These are phyloP conservation scores for Metschnikowia orientalis DNA, from an alignment of 805 yeast species.

Conservation along the genomic window DNA sequence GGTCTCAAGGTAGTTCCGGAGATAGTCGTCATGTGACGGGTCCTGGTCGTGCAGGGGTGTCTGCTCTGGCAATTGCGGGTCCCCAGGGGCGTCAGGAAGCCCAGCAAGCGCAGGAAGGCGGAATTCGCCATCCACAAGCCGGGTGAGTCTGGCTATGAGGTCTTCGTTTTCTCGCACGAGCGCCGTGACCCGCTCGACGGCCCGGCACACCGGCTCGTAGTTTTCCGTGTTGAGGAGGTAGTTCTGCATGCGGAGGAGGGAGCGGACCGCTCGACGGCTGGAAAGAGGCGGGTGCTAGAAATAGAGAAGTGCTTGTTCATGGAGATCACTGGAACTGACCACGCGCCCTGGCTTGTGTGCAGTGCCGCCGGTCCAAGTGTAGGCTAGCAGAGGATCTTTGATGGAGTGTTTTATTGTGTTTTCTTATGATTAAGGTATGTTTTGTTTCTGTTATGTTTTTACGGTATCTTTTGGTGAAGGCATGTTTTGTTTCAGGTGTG, in stretches of 20 bases:
- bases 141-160: constrained; percentile 20
- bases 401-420: no score
- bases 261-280: constrained; percentile 1
- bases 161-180: constrained; percentile 23
- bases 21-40: constrained; percentile 12
- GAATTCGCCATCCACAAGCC: constrained; percentile 21
- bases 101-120: constrained; percentile 11
- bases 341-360: no score
- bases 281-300: no score
- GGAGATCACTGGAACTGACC: no score
- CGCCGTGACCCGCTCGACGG: constrained; percentile 20
- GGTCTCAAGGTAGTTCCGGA: constrained; percentile 25
- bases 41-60: not conserved
- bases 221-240: constrained; percentile 30
- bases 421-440: no score
- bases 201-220: constrained; percentile 25
- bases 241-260: constrained; percentile 3
- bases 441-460: no score
- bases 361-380: no score
- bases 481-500: no score
- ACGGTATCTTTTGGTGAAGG: no score
- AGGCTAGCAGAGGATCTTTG: no score
- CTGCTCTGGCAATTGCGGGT: not conserved
- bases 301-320: no score
- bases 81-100: not conserved